A percentile compares a stretch with the other conserved stretches of the same genome.
Evolutionary conservation across 2,329 filamentous ascomycete genomes (phyloP).

Genomic region (Didymella lethalis): DNA sequence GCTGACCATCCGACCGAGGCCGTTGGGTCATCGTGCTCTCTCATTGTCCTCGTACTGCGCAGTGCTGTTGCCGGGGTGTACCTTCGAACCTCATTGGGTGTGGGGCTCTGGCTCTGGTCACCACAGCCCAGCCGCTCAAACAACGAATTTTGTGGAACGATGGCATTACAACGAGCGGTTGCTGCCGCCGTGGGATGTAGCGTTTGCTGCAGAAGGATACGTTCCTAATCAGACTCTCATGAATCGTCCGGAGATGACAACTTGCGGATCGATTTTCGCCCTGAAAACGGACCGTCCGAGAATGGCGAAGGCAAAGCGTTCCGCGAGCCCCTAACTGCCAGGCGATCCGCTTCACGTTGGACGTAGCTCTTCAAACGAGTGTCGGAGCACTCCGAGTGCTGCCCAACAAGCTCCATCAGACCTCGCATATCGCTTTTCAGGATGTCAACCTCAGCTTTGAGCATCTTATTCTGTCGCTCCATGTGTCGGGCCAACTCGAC

Average conservation of each 20-base stretch:
- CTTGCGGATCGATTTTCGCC: background rate
- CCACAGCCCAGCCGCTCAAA: background rate
- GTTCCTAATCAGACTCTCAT: background rate
- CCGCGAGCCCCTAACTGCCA: constrained; percentile 15
- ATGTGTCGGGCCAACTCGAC: constrained; percentile 53
- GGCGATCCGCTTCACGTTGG: constrained; percentile 37
- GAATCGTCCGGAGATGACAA: constrained; percentile 1
- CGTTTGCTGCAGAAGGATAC: background rate
- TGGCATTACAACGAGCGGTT: background rate
- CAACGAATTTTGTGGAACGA: background rate
- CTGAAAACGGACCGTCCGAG: background rate
- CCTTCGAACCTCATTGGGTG: background rate
- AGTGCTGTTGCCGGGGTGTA: background rate
- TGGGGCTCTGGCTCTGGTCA: background rate
- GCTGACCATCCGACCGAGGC: background rate
- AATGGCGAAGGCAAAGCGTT: background rate
- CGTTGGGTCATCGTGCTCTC: background rate
- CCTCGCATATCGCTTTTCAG: constrained; percentile 34
- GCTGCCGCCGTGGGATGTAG: background rate
- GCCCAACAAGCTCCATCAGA: constrained; percentile 35
- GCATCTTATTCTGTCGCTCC: constrained; percentile 37
- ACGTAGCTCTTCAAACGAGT: constrained; percentile 35
- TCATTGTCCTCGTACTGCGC: background rate
- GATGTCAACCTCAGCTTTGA: constrained; percentile 41
- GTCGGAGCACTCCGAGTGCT: constrained; percentile 39